Evolutionary conservation across 2,329 filamentous ascomycete species (phyloP).

Genomic region (Aureobasidium musti): DNA sequence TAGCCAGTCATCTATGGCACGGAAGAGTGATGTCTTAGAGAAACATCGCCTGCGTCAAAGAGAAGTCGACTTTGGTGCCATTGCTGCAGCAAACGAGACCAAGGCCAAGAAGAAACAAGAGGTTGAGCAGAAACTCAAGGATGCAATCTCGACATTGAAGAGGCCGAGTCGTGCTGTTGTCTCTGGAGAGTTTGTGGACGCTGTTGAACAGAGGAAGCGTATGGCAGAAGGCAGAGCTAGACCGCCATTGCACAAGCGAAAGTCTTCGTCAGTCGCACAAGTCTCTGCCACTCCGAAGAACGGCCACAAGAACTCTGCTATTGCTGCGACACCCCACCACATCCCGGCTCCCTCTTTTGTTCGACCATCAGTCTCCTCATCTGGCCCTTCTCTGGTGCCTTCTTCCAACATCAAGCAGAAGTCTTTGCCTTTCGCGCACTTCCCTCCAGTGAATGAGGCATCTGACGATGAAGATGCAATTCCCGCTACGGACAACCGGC

Average conservation of each 20-base stretch:
- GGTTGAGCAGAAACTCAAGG: conserved; percentile 68
- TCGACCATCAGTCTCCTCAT: conserved; percentile 30
- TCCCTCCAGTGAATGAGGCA: conserved; percentile 24
- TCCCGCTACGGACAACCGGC: conserved; percentile 15
- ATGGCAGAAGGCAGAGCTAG: conserved; percentile 40
- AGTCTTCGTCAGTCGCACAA: conserved; percentile 37
- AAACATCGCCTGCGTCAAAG: conserved; percentile 46
- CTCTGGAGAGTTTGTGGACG: conserved; percentile 66
- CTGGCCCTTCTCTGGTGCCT: conserved; percentile 43
- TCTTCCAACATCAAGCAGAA: conserved; percentile 45
- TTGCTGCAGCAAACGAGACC: conserved; percentile 55
- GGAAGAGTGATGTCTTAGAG: conserved; percentile 33
- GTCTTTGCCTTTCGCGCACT: conserved; percentile 32
- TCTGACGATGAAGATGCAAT: conserved; percentile 32
- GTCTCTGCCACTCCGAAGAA: conserved; percentile 50
- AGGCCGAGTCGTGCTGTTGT: conserved; percentile 74
- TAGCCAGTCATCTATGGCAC: conserved; percentile 18
- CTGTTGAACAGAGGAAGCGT: conserved; percentile 59
- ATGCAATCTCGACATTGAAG: conserved; percentile 72
- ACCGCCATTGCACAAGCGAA: conserved; percentile 35
- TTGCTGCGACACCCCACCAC: conserved; percentile 38
- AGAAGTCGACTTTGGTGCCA: conserved; percentile 58
- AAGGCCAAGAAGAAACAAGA: conserved; percentile 66
- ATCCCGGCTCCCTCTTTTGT: conserved; percentile 34
- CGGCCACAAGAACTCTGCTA: conserved; percentile 39